Evolutionary conservation across 2,329 filamentous ascomycete species (phyloP), one percentile per base, ranked within the genome.

Genomic region (Arachnopeziza araneosa): DNA sequence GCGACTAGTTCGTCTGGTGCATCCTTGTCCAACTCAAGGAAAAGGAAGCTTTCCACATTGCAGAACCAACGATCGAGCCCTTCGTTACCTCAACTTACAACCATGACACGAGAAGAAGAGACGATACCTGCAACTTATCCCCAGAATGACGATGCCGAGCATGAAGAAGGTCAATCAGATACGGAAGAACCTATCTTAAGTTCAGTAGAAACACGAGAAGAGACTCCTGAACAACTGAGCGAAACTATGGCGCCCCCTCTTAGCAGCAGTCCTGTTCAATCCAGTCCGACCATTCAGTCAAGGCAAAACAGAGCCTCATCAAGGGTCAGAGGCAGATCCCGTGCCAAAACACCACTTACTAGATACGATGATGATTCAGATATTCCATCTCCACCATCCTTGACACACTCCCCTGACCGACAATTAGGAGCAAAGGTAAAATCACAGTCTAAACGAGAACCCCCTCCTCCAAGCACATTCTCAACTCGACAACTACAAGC

Each of bases 391-490:
- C 85, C 84, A 0, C 85, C 85, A 0, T 87, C 85, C 0, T 75
- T 88, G 3, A 88, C 85, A 3, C 84, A 88, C 68, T 88, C 85
- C 0, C 85, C 85, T 32, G 87, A 87, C 66, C 61, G 64, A 55
- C 64, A 62, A 22, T 57, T 57, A 19, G 59, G 60, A 54, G 58
- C 54, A 19, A 56, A 56, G 7, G 53, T 59, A 24, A 56, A 12
- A 48, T 24, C 32, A 24, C 24, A 49, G 48, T 10, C n/a, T 49
- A 56, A 19, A 50, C 32, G 14, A 21, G 26, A 56, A 24, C 32
- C 19, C 50, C 24, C n/a, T n/a, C 17, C 32, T 19, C 22, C 30
- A 17, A 24, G 24, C 23, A 52, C 24, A 9, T 44, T 57, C 21
- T 52, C 50, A 22, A 52, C 56, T 10, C 48, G 30, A 19, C 56